A percentile compares a stretch with the other conserved stretches of the same genome.
Conservation (phyloP, 345 rosid genomes). For the Cardamine chenopodiifolia region DNA sequence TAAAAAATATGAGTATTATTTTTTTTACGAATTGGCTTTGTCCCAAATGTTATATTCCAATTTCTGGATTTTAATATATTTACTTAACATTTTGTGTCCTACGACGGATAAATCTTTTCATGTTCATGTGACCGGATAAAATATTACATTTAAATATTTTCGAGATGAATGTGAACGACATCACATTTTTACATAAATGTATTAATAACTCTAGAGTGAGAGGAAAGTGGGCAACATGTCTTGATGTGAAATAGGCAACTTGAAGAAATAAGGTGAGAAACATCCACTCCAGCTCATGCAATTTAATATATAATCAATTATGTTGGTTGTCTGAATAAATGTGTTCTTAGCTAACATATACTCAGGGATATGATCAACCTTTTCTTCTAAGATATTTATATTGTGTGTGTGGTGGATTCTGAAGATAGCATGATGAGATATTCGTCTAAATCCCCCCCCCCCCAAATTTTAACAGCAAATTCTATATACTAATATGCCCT, state of each 20-base stretch:
- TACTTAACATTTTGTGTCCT: conserved; percentile 1
- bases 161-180: conserved; percentile 37
- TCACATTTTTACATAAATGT: conserved; percentile 23
- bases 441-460: no score
- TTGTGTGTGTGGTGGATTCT: not conserved
- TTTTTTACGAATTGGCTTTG: no score
- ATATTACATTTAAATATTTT: not conserved
- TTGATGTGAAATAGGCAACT: conserved; percentile 31
- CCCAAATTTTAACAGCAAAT: no score
- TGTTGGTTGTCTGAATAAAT: conserved; percentile 28
- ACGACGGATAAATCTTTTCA: conserved; percentile 17
- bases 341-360: conserved; percentile 21
- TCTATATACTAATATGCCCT: no score
- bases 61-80: not conserved
- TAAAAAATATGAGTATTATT: no score
- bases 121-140: conserved; percentile 30
- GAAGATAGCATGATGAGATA: no score
- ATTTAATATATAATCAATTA: conserved; percentile 38
- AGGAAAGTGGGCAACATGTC: conserved; percentile 42
- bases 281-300: conserved; percentile 37
- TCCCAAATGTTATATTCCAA: no score
- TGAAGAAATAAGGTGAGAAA: conserved; percentile 30
- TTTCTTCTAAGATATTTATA: not conserved
- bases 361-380: not conserved
- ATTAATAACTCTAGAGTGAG: not conserved